Evolutionary conservation across 768 basidiomycete species (phyloP).

Genomic region (Termitomyces sp.): DNA sequence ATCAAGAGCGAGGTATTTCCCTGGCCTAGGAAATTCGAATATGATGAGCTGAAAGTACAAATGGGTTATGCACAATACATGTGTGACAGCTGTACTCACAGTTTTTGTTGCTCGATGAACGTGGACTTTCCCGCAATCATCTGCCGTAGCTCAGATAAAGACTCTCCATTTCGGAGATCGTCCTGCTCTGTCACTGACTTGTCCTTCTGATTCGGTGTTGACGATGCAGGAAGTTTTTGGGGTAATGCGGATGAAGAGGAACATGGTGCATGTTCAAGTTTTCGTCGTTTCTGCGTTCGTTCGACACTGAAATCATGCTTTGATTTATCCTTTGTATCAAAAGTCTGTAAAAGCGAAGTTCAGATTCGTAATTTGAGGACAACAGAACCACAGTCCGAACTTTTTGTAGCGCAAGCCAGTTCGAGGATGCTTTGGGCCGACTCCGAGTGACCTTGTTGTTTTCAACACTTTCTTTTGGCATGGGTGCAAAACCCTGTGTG

Average conservation of each 20-base stretch:
- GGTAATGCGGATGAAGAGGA: constrained; percentile 5
- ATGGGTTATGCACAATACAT: constrained; percentile 2
- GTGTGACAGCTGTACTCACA: constrained; percentile 31
- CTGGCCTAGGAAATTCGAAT: constrained; percentile 36
- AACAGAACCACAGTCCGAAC: constrained; percentile 23
- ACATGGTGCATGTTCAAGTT: constrained; percentile 16
- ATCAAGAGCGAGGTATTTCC: constrained; percentile 80
- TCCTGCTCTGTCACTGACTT: constrained; percentile 2
- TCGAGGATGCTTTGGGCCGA: constrained; percentile 40
- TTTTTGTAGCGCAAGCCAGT: constrained; percentile 56
- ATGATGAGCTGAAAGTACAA: background rate
- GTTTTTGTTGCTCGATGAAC: constrained; percentile 33
- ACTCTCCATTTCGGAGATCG: constrained; percentile 43
- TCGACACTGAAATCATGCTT: constrained; percentile 4
- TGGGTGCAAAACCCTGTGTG: background rate
- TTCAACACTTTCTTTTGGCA: background rate
- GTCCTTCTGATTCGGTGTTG: background rate
- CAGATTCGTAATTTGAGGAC: background rate
- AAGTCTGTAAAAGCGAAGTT: constrained; percentile 6
- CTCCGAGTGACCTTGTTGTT: background rate
- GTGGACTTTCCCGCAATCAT: constrained; percentile 49
- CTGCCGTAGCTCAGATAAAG: constrained; percentile 36
- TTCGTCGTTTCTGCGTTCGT: constrained; percentile 23
- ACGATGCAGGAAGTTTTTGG: background rate
- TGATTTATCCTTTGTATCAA: constrained; percentile 10